These are phyloP conservation scores for Cyclotella kingstonii DNA, from an alignment of 108 stramenopile genomes.

Conservation along the genomic window DNA sequence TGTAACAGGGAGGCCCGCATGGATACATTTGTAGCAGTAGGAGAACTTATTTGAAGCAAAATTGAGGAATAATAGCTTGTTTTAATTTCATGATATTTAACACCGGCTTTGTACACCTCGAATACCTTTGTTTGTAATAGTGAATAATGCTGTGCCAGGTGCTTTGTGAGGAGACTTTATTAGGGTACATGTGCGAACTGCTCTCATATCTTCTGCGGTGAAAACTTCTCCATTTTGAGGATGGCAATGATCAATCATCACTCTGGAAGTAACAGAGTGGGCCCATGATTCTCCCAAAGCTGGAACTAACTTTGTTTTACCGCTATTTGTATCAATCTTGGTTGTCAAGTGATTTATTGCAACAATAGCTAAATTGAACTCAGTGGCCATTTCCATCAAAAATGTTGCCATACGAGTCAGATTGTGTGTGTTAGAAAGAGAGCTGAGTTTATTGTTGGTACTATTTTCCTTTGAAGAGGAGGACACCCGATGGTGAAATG, in stretches of 20 bases:
- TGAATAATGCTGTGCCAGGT: conserved; percentile 55
- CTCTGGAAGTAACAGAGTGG: conserved; percentile 87
- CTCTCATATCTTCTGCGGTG: conserved; percentile 8
- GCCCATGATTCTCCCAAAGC: conserved; percentile 96
- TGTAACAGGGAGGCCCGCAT: no score
- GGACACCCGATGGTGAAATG: conserved; percentile 90
- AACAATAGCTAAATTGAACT: conserved; percentile 75
- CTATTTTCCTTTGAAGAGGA: conserved; percentile 3
- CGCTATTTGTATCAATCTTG: conserved; percentile 38
- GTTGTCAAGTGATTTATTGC: conserved; percentile 97
- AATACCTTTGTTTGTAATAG: conserved; percentile 58
- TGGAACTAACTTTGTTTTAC: conserved; percentile 58
- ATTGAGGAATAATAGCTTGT: no score
- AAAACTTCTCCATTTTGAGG: conserved; percentile 4
- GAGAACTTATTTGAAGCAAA: no score
- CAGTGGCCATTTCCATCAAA: conserved; percentile 67
- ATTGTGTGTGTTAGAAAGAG: conserved; percentile 59
- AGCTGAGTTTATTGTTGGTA: conserved; percentile 20
- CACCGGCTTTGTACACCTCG: conserved; percentile 53
- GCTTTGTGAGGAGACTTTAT: conserved; percentile 77
- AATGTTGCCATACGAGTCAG: conserved; percentile 67
- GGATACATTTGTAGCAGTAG: no score
- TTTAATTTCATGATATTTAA: no score
- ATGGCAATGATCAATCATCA: conserved; percentile 54
- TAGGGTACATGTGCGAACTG: conserved; percentile 51